phyloP scores from a whole-genome alignment of 2,329 filamentous ascomycete genomes.

The Fulvia fulva region DNA sequence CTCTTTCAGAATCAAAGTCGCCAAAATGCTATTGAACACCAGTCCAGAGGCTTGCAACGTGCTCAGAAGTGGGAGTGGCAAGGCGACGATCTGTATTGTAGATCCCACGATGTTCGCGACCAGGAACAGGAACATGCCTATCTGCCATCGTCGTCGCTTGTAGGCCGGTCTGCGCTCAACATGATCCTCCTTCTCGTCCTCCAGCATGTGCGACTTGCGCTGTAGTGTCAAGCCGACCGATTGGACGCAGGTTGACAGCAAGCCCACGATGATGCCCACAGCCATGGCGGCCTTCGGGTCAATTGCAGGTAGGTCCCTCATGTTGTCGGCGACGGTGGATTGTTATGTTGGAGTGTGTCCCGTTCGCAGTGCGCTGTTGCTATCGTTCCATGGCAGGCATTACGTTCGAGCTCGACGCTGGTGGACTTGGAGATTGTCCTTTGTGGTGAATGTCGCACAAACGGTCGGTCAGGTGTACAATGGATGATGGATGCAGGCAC shows the following conservation, averaged over 20 bases:
- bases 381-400: slow-evolving; percentile 6
- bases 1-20: slow-evolving; percentile 85
- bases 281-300: slow-evolving; percentile 23
- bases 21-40: slow-evolving; percentile 98
- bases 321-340: neutral
- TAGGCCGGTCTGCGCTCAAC: slow-evolving; percentile 82
- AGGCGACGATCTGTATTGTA: slow-evolving; percentile 93
- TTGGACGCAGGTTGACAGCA: slow-evolving; percentile 90
- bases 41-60: slow-evolving; percentile 92
- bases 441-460: neutral
- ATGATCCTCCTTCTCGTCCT: slow-evolving; percentile 83
- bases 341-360: neutral
- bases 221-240: slow-evolving; percentile 93
- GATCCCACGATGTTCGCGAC: slow-evolving; percentile 91
- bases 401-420: neutral
- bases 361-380: neutral
- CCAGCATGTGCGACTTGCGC: slow-evolving; percentile 95
- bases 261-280: slow-evolving; percentile 85
- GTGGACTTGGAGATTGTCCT: neutral
- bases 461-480: slow-evolving; percentile 1
- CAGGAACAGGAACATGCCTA: slow-evolving; percentile 95
- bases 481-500: neutral
- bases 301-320: slow-evolving; percentile 16
- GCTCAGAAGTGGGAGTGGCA: slow-evolving; percentile 89
- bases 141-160: slow-evolving; percentile 86